Conservation (phyloP, 1,284 basidiomycete species). For the Paramarasmius palmivorus region DNA sequence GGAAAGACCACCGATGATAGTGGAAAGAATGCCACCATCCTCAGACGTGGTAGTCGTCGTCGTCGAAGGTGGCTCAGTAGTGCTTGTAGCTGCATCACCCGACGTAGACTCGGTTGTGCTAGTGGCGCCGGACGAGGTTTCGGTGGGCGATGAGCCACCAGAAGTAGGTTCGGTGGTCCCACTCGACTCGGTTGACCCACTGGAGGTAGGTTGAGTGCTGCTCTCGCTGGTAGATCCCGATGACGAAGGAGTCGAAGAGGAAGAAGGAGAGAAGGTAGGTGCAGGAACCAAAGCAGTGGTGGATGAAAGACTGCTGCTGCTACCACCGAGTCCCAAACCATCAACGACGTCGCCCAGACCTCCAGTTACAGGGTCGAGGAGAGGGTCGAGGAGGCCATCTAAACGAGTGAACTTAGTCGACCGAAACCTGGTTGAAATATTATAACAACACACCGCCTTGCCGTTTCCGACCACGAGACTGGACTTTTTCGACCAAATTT, state of each 20-base stretch:
- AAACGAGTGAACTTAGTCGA: background rate
- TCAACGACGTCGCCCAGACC: background rate
- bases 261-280: too few relatives aligned
- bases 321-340: conserved; percentile 10
- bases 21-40: conserved; percentile 6
- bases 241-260: conserved; percentile 6
- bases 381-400: conserved; percentile 8
- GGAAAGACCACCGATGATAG: conserved; percentile 5
- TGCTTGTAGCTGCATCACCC: background rate
- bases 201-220: conserved; percentile 11
- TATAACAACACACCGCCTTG: too few relatives aligned
- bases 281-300: too few relatives aligned
- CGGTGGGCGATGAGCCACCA: conserved; percentile 9
- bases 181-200: background rate
- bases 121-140: conserved; percentile 15
- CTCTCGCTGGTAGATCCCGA: conserved; percentile 13
- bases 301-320: conserved; percentile 19
- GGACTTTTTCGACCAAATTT: too few relatives aligned
- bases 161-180: conserved; percentile 10
- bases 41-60: background rate
- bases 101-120: conserved; percentile 10
- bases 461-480: too few relatives aligned
- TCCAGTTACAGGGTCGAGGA: conserved; percentile 5
- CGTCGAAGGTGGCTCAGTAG: background rate
- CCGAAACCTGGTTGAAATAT: background rate